A percentile compares a stretch with the other conserved stretches of the same genome.
phyloP scores from a whole-genome alignment of 1,284 basidiomycete genomes.

The Meira nashicola region DNA sequence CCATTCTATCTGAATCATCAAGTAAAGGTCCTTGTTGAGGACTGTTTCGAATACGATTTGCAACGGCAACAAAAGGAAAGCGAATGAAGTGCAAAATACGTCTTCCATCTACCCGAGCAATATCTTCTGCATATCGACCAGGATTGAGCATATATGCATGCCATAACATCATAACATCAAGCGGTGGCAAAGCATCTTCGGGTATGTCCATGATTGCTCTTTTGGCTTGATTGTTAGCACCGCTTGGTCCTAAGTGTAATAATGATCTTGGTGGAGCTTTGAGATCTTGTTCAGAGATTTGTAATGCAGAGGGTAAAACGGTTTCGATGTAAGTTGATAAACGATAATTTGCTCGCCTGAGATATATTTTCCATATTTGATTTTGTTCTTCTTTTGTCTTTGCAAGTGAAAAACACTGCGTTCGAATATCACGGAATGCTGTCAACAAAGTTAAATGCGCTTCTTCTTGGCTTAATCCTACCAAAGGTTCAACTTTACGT shows the following conservation, averaged over 20 bases:
- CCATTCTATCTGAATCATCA: not conserved
- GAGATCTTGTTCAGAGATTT: not conserved
- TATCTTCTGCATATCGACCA: constrained; percentile 9
- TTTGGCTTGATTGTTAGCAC: constrained; percentile 3
- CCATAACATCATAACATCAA: constrained; percentile 38
- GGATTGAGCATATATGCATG: constrained; percentile 20
- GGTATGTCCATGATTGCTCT: constrained; percentile 14
- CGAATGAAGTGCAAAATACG: constrained; percentile 14
- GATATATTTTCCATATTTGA: constrained; percentile 26
- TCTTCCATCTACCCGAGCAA: not conserved
- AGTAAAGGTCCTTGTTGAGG: not conserved
- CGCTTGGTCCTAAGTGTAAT: not conserved
- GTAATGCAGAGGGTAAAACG: constrained; percentile 14
- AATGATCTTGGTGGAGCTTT: not conserved
- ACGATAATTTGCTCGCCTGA: constrained; percentile 30
- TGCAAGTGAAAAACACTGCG: not conserved
- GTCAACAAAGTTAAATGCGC: not conserved
- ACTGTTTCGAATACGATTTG: constrained; percentile 7
- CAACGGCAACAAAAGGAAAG: constrained; percentile 23
- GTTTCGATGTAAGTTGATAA: constrained; percentile 29
- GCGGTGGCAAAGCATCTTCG: constrained; percentile 25
- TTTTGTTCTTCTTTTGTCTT: not conserved
- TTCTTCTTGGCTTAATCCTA: not conserved
- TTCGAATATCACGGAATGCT: not conserved
- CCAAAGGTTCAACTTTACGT: not conserved